phyloP scores from a whole-genome alignment of 2,329 filamentous ascomycete species.

The Fusarium mundagurra region DNA sequence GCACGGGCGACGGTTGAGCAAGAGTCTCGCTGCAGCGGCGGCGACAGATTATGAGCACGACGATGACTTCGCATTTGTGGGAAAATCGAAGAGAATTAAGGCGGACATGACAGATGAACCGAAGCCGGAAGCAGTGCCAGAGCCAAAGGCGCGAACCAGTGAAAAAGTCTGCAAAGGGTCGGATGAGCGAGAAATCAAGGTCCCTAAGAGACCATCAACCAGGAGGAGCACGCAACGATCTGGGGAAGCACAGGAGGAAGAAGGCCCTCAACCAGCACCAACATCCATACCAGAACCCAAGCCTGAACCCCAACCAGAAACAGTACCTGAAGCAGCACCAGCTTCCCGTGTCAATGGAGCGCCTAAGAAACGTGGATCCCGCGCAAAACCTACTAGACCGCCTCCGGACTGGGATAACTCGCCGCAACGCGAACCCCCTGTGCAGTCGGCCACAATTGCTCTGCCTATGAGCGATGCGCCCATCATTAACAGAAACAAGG shows the following conservation, averaged over 20 bases:
- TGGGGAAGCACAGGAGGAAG: slow-evolving; percentile 48
- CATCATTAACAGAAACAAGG: slow-evolving; percentile 91
- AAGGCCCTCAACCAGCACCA: slow-evolving; percentile 6
- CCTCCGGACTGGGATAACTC: slow-evolving; percentile 38
- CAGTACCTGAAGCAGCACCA: background rate
- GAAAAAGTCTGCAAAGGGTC: slow-evolving; percentile 53
- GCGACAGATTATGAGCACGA: no score
- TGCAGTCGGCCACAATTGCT: slow-evolving; percentile 72
- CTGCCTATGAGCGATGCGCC: slow-evolving; percentile 95
- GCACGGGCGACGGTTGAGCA: no score
- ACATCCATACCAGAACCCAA: background rate
- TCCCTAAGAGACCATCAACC: slow-evolving; percentile 52
- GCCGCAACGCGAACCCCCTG: slow-evolving; percentile 44
- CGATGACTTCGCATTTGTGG: no score
- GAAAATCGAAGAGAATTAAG: slow-evolving; percentile 67
- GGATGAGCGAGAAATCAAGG: slow-evolving; percentile 50
- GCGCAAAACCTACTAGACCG: slow-evolving; percentile 31
- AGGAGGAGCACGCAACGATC: slow-evolving; percentile 58
- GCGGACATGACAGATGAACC: slow-evolving; percentile 57
- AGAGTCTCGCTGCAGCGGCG: no score
- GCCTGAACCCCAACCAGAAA: background rate
- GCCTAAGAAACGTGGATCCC: slow-evolving; percentile 32
- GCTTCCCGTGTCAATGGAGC: slow-evolving; percentile 42
- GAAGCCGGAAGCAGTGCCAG: slow-evolving; percentile 35
- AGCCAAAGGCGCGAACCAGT: slow-evolving; percentile 51